These are phyloP conservation scores for Linum tenue DNA, from an alignment of 345 rosid genomes.

Conservation along the genomic window DNA sequence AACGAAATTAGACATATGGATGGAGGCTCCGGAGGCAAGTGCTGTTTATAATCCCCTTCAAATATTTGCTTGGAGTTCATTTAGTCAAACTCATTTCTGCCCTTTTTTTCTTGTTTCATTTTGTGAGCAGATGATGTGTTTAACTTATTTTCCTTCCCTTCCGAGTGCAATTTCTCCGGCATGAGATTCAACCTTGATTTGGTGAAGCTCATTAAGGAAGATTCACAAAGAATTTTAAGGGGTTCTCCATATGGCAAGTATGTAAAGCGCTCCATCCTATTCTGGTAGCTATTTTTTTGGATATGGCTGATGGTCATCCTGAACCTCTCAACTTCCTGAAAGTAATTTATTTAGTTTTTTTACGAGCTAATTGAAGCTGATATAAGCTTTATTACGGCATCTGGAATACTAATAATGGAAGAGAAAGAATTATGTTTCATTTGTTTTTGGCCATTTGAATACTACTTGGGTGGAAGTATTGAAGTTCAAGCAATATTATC, in stretches of 20 bases:
- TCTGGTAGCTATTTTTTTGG: background rate
- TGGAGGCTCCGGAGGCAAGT: conserved; percentile 40
- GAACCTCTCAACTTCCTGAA: too few species aligned
- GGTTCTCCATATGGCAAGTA: conserved; percentile 54
- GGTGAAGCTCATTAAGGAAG: conserved; percentile 63
- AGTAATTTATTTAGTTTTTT: too few species aligned
- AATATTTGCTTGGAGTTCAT: background rate
- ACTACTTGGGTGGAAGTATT: too few species aligned
- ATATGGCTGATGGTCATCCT: background rate
- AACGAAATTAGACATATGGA: conserved; percentile 21
- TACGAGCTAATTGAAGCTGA: too few species aligned
- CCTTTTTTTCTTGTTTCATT: background rate
- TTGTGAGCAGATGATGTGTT: conserved; percentile 45
- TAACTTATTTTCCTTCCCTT: conserved; percentile 86
- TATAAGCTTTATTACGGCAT: too few species aligned
- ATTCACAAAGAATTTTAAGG: conserved; percentile 34
- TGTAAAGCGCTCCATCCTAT: conserved; percentile 15
- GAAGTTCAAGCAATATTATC: too few species aligned
- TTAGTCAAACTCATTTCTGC: background rate
- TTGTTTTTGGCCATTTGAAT: too few species aligned
- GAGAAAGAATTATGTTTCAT: too few species aligned
- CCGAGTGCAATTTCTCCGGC: conserved; percentile 97
- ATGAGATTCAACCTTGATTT: conserved; percentile 62
- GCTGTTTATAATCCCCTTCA: background rate
- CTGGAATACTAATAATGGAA: too few species aligned